phyloP scores from a whole-genome alignment of 164 flowering plant genomes.

The Aristolochia fimbriata region DNA sequence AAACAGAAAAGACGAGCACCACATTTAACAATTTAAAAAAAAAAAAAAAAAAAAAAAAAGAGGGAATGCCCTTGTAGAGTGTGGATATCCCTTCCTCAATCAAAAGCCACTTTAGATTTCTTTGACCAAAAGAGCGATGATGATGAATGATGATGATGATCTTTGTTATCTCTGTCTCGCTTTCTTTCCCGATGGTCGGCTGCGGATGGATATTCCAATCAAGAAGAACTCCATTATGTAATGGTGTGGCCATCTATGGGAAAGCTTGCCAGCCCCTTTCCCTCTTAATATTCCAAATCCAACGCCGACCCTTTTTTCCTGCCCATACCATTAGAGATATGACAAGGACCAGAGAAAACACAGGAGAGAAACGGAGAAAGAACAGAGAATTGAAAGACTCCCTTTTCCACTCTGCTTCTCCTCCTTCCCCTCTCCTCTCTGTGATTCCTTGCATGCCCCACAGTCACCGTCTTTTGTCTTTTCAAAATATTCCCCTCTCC shows the following conservation, averaged over 20 bases:
- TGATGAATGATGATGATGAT: no score
- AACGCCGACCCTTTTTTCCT: conserved; percentile 14
- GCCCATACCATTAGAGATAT: conserved; percentile 5
- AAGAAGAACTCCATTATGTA: conserved; percentile 14
- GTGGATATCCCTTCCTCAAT: conserved; percentile 27
- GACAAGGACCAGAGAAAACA: conserved; percentile 14
- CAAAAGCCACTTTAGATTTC: conserved; percentile 26
- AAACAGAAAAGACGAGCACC: no score
- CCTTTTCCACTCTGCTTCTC: conserved; percentile 2
- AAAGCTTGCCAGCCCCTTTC: conserved; percentile 22
- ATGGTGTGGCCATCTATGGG: conserved; percentile 23
- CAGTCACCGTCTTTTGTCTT: conserved; percentile 26
- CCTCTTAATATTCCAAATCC: conserved; percentile 12
- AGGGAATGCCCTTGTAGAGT: background rate
- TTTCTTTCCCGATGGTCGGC: conserved; percentile 24
- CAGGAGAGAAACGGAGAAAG: background rate
- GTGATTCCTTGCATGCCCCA: conserved; percentile 77
- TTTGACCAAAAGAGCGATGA: conserved; percentile 9
- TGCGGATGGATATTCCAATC: conserved; percentile 38
- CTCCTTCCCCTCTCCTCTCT: background rate
- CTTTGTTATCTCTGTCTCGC: background rate
- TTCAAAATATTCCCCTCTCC: conserved; percentile 31
- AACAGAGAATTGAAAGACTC: no score
- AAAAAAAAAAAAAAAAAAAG: no score
- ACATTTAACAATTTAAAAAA: no score